A percentile compares a stretch with the other conserved stretches of the same genome.
Conservation (phyloP, 2,329 filamentous ascomycete species). For the Ophiocordyceps camponoti-saundersi region DNA sequence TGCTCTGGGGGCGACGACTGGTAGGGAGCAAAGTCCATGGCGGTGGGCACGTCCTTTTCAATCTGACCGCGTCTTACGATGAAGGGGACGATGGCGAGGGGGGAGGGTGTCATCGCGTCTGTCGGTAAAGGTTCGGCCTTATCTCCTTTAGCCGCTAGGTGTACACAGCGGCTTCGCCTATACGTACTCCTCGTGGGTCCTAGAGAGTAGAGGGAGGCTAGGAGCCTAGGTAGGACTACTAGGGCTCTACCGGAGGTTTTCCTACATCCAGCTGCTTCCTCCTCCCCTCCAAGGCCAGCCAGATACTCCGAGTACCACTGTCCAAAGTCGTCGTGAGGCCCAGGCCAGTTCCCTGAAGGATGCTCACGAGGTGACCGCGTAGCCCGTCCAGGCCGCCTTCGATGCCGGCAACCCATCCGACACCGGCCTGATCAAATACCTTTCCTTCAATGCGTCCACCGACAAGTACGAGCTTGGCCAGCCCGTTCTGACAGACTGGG, state of each 20-base stretch:
- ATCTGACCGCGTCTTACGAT: neutral
- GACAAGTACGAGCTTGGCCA: constrained; percentile 76
- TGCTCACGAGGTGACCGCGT: constrained; percentile 60
- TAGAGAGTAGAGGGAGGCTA: neutral
- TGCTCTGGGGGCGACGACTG: constrained; percentile 83
- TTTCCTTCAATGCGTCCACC: constrained; percentile 77
- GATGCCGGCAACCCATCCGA: constrained; percentile 53
- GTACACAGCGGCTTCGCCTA: too few relatives aligned
- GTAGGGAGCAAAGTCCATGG: constrained; percentile 92
- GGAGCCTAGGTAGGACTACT: too few relatives aligned
- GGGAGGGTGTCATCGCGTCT: neutral
- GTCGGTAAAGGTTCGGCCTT: neutral
- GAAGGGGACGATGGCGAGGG: neutral
- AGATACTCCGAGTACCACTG: constrained; percentile 63
- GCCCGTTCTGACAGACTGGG: constrained; percentile 55
- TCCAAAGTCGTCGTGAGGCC: constrained; percentile 66
- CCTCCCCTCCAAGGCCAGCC: constrained; percentile 74
- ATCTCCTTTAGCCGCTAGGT: too few relatives aligned
- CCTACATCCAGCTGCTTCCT: constrained; percentile 60
- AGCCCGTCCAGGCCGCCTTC: constrained; percentile 67
- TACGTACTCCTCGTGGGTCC: neutral
- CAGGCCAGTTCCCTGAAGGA: constrained; percentile 67
- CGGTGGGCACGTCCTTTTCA: constrained; percentile 1
- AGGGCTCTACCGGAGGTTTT: neutral
- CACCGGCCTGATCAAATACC: constrained; percentile 60